These are phyloP conservation scores for Euphrasia confusa DNA, from an alignment of 257 asterid genomes.

Conservation along the genomic window DNA sequence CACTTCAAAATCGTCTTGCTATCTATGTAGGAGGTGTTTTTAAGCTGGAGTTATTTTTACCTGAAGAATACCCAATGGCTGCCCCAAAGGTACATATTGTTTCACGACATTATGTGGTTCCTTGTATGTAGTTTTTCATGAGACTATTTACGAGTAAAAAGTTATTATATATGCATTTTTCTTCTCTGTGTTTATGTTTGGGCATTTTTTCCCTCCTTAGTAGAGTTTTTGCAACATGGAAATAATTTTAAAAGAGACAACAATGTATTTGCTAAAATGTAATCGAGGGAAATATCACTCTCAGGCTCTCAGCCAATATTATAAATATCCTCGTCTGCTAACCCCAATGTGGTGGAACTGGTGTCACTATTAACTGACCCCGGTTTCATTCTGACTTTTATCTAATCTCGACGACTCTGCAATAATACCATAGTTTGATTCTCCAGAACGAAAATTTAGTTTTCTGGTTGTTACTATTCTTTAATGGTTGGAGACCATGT, in stretches of 20 bases:
- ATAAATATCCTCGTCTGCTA: neutral
- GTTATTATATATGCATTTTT: neutral
- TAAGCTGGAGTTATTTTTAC: conserved; percentile 92
- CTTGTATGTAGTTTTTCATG: neutral
- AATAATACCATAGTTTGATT: too few relatives aligned
- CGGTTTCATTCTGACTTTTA: neutral
- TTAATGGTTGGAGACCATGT: too few relatives aligned
- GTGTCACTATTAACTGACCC: neutral
- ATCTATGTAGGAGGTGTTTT: conserved; percentile 79
- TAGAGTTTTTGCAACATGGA: neutral
- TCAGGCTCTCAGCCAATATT: too few relatives aligned
- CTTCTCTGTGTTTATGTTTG: neutral
- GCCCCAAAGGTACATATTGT: conserved; percentile 55
- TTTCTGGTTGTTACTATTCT: too few relatives aligned
- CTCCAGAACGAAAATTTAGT: too few relatives aligned
- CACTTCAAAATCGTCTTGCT: too few relatives aligned
- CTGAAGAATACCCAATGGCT: conserved; percentile 40
- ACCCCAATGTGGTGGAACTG: neutral
- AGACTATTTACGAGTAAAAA: neutral
- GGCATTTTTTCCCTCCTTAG: neutral
- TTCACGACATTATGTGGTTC: neutral
- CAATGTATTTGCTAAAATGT: too few relatives aligned
- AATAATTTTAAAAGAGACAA: neutral
- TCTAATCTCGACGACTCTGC: neutral
- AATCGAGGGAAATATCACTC: too few relatives aligned